A percentile compares a stretch with the other conserved stretches of the same genome.
Evolutionary conservation across 2,329 filamentous ascomycete species (phyloP).

Genomic region (Aspergillus udagawae): DNA sequence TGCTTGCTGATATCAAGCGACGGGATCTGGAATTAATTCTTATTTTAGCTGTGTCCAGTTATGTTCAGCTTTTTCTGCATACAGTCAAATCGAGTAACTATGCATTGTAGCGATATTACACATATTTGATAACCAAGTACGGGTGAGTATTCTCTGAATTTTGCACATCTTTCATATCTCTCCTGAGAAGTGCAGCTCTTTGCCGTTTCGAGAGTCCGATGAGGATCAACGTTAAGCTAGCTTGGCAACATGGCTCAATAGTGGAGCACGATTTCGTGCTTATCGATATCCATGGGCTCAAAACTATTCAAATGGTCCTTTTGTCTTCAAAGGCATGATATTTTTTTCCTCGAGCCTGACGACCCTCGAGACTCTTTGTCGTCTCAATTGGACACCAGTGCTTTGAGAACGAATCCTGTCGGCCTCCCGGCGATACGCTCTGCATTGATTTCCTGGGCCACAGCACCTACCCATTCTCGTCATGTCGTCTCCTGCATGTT

Average conservation of each 20-base stretch:
- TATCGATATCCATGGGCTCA: background rate
- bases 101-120: background rate
- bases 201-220: background rate
- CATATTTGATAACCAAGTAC: no score
- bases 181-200: background rate
- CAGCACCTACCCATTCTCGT: background rate
- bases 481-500: background rate
- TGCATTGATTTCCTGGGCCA: background rate
- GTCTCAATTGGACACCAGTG: background rate
- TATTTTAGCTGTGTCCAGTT: background rate
- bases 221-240: background rate
- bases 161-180: background rate
- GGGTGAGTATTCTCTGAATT: background rate
- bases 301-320: background rate
- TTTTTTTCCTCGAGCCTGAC: background rate
- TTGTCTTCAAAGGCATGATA: background rate
- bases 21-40: no score
- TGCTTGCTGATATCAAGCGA: background rate
- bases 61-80: background rate
- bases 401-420: background rate
- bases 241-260: background rate
- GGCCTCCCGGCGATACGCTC: background rate
- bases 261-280: background rate
- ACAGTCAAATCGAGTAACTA: background rate
- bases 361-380: background rate